Evolutionary conservation across 2,329 filamentous ascomycete genomes (phyloP).

Genomic region (Coleophoma eucalyptorum): DNA sequence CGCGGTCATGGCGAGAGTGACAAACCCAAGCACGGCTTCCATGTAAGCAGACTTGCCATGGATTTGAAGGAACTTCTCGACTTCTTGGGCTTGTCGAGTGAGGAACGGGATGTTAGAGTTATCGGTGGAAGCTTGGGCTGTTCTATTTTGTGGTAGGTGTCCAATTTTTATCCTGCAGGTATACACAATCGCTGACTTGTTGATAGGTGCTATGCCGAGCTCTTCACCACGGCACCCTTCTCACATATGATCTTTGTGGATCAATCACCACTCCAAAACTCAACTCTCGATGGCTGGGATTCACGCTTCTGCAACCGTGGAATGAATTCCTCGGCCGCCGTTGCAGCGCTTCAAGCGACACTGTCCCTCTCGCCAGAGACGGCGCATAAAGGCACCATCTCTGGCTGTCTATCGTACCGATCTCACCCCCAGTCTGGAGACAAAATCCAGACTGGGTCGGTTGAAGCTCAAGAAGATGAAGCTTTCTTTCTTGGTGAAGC

Average conservation of each 20-base stretch:
- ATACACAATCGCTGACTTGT: background rate
- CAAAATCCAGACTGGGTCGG: background rate
- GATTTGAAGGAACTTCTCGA: constrained; percentile 22
- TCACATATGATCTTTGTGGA: constrained; percentile 26
- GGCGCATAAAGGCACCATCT: constrained; percentile 24
- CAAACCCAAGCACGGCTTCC: constrained; percentile 23
- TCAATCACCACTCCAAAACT: constrained; percentile 26
- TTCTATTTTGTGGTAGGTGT: constrained; percentile 24
- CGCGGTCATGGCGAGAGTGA: constrained; percentile 24
- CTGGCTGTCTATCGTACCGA: constrained; percentile 23
- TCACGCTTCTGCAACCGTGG: constrained; percentile 23
- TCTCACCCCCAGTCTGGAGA: constrained; percentile 16
- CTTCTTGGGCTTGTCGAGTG: constrained; percentile 4
- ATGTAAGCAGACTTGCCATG: constrained; percentile 25
- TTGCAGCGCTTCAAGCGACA: constrained; percentile 21
- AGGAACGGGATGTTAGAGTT: constrained; percentile 3
- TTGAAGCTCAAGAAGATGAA: constrained; percentile 14
- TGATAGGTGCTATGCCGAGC: constrained; percentile 23
- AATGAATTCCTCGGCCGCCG: constrained; percentile 21
- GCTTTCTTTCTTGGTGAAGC: constrained; percentile 24
- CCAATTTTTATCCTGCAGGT: background rate
- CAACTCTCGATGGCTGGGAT: constrained; percentile 21
- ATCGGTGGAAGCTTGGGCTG: constrained; percentile 27
- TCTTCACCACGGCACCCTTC: constrained; percentile 23
- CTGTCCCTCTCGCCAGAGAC: constrained; percentile 15